Base-by-base conservation (phyloP, 2,329 filamentous ascomycete species). In the Pseudogymnoascus sp. region DNA sequence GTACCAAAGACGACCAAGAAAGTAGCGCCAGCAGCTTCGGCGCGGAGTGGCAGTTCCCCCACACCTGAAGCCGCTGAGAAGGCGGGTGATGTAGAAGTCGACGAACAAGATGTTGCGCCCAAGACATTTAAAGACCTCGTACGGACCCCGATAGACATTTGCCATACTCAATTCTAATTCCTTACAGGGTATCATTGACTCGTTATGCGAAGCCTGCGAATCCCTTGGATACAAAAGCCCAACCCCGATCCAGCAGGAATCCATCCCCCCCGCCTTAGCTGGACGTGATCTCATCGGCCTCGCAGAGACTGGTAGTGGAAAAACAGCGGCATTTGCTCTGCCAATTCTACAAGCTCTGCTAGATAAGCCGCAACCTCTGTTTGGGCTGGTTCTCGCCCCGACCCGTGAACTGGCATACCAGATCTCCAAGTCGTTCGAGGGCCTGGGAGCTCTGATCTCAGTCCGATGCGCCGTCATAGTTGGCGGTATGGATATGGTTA, bases 401-500 rank as follows among this genome's bases (percentile, higher is more conserved):
- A 99, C 94, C 4, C 87, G 94, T 73, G 94, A 99, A 78, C 76
- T 99, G 63, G 94, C 94, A 2, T 89, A 90, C 64, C 94, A 99
- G 74, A 97, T 97, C 67, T 87, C 89, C 4, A 84, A 95, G 72
- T 82, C 89, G 2, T 93, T 97, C 68, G 92, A 97, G 72, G 90
- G 90, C 0, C 82, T 99, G 0, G 92, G 93, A 4, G 87, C 90
- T 8, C 80, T 92, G 29, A 97, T 99, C 68, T 89, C 87, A n/a
- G 88, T 97, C 38, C 86, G 91, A 70, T 91, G 87, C 70, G 88
- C 90, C 6, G 87, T 93, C 14, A 86, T 99, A 45, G 90, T 97
- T 1, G 94, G 94, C 69, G 94, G 94, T 45, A 87, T 97, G 81
- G 93, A 97, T 67, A 97, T 97, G 91, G 90, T 97, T 0, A 84